A percentile compares a stretch with the other conserved stretches of the same genome.
These are phyloP conservation scores for Erysiphe pisi DNA, from an alignment of 2,329 filamentous ascomycete genomes.

Conservation along the genomic window DNA sequence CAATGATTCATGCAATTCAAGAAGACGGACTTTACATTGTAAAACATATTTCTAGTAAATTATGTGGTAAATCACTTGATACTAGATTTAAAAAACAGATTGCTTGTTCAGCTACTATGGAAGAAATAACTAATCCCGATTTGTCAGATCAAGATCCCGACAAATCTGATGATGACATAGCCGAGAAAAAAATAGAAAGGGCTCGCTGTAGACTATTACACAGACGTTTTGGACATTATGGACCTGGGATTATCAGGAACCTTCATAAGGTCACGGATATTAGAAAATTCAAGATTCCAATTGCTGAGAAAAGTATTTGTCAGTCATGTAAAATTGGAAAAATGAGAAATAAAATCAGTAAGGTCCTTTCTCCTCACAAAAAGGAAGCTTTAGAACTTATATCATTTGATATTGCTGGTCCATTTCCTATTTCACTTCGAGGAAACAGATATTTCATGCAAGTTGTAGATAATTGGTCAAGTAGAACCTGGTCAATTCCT, in stretches of 20 bases:
- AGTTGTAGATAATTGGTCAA: conserved; percentile 10
- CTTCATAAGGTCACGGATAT: not conserved
- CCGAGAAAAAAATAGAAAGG: conserved; percentile 18
- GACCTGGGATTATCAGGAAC: not conserved
- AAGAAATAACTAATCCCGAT: not conserved
- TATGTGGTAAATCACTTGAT: not conserved
- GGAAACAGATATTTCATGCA: conserved; percentile 23
- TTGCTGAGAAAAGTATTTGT: not conserved
- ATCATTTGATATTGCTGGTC: conserved; percentile 11
- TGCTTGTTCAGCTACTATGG: not conserved
- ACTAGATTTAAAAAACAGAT: not conserved
- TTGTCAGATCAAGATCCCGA: conserved; percentile 18
- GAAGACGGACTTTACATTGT: not conserved
- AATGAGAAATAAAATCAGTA: conserved; percentile 26
- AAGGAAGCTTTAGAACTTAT: conserved; percentile 19
- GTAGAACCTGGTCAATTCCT: conserved; percentile 8
- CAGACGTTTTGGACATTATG: conserved; percentile 21
- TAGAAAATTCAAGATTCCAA: not conserved
- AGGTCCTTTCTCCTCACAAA: not conserved
- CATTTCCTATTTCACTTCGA: not conserved
- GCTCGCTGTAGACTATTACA: conserved; percentile 3
- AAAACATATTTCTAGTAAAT: not conserved
- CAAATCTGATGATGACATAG: conserved; percentile 22
- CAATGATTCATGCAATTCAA: not conserved
- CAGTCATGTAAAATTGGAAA: conserved; percentile 21